Percentiles rank a stretch among this genome's conserved stretches.
Evolutionary conservation across 495 filamentous ascomycete species (phyloP).

Genomic region (Staphylotrichum longicolle): DNA sequence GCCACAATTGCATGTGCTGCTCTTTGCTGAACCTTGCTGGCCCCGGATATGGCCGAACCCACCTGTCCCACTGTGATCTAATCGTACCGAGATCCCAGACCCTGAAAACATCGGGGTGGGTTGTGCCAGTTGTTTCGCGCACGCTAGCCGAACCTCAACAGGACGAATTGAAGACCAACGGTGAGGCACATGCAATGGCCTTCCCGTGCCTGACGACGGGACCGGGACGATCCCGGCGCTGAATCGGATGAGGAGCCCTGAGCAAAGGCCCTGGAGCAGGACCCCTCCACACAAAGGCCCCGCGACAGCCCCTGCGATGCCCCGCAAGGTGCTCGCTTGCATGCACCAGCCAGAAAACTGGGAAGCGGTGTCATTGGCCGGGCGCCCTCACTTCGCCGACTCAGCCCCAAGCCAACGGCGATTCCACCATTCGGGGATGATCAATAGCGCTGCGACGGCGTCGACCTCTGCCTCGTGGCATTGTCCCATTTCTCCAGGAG

Average conservation of each 20-base stretch:
- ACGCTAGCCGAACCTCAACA: no score
- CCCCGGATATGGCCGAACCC: no score
- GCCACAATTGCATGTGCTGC: no score
- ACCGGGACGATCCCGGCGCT: conserved; percentile 10
- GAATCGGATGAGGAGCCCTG: conserved; percentile 20
- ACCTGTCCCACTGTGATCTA: no score
- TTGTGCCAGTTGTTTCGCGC: no score
- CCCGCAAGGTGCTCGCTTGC: conserved; percentile 11
- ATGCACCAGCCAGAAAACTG: conserved; percentile 6
- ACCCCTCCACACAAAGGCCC: not conserved
- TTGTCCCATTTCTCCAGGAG: conserved; percentile 1
- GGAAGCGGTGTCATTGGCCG: conserved; percentile 16
- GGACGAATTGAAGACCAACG: no score
- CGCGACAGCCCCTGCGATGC: not conserved
- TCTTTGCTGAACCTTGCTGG: no score
- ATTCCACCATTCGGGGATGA: not conserved
- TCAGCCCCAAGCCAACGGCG: conserved; percentile 1
- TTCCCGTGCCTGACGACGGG: not conserved
- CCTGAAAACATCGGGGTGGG: no score
- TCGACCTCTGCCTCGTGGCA: conserved; percentile 11
- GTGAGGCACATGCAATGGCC: no score
- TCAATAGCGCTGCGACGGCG: not conserved
- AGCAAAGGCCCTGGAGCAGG: conserved; percentile 1
- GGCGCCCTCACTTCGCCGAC: not conserved
- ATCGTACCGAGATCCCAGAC: no score